These are phyloP conservation scores for Amanita inopinata DNA, from an alignment of 768 basidiomycete species.

Conservation along the genomic window DNA sequence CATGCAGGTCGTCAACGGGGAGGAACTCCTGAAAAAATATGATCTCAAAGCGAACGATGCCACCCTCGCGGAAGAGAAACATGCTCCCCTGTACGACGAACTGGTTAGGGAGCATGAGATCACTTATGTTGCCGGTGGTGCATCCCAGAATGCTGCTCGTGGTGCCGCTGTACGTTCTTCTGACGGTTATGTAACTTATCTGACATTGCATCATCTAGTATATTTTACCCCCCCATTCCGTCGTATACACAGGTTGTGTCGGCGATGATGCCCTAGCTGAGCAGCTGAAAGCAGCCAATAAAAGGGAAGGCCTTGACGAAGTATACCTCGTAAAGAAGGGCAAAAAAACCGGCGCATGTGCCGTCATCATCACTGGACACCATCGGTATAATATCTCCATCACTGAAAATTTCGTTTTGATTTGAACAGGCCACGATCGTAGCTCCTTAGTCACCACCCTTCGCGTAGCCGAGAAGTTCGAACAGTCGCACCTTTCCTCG, in stretches of 20 bases:
- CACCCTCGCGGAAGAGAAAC: constrained; percentile 87
- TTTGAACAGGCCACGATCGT: constrained; percentile 1
- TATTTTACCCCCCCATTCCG: constrained; percentile 76
- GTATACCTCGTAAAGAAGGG: constrained; percentile 85
- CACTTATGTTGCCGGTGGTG: constrained; percentile 94
- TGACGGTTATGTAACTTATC: neutral
- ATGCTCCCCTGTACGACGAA: constrained; percentile 89
- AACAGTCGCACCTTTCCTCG: constrained; percentile 68
- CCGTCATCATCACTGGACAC: constrained; percentile 90
- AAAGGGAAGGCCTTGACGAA: constrained; percentile 80
- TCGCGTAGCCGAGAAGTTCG: constrained; percentile 85
- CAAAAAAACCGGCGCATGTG: constrained; percentile 92
- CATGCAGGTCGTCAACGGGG: constrained; percentile 85
- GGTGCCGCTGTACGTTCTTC: constrained; percentile 75
- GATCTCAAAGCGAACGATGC: constrained; percentile 90
- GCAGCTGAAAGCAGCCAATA: constrained; percentile 84
- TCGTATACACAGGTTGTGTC: constrained; percentile 91
- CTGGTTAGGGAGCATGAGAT: constrained; percentile 65
- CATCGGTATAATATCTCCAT: constrained; percentile 49
- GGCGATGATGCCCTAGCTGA: constrained; percentile 88
- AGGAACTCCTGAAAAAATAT: constrained; percentile 82
- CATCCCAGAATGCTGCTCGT: constrained; percentile 93
- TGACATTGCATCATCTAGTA: constrained; percentile 47
- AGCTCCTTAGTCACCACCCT: constrained; percentile 92
- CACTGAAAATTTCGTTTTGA: neutral